Evolutionary conservation across 371 early-diverging fungal species (phyloP).

Genomic region (Chytridiales sp.): DNA sequence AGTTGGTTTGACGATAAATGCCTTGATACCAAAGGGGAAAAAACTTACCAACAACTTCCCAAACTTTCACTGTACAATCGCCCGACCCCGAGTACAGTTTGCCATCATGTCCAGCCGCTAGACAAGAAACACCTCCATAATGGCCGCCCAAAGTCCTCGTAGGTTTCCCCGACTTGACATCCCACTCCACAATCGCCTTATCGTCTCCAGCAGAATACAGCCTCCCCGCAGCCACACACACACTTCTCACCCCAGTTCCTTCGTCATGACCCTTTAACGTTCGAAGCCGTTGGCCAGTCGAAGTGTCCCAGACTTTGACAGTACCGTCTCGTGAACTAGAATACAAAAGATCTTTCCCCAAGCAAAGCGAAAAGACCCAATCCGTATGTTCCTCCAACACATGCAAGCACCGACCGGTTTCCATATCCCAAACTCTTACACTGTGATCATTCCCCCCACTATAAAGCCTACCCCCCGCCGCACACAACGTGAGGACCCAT

Average conservation of each 20-base stretch:
- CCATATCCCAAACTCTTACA: conserved; percentile 81
- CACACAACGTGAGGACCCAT: conserved; percentile 66
- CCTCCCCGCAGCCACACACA: conserved; percentile 29
- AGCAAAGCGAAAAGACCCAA: conserved; percentile 64
- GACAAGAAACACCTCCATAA: conserved; percentile 21
- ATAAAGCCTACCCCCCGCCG: conserved; percentile 68
- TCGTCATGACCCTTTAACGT: conserved; percentile 86
- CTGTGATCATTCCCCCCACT: conserved; percentile 82
- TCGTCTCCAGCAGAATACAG: conserved; percentile 36
- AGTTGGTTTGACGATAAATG: too few species aligned
- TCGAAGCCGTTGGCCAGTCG: conserved; percentile 74
- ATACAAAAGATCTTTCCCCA: conserved; percentile 55
- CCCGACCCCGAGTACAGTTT: conserved; percentile 23
- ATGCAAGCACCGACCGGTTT: conserved; percentile 63
- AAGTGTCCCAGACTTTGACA: conserved; percentile 82
- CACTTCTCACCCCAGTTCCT: conserved; percentile 70
- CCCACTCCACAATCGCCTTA: conserved; percentile 39
- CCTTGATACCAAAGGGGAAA: too few species aligned
- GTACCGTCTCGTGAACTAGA: conserved; percentile 89
- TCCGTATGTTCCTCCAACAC: conserved; percentile 75
- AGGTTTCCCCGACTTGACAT: conserved; percentile 25
- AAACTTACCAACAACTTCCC: conserved; percentile 25
- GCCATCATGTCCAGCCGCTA: conserved; percentile 18
- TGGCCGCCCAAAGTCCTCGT: conserved; percentile 27
- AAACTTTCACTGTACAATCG: conserved; percentile 24